Evolutionary conservation across 768 basidiomycete species (phyloP), one percentile per base, ranked within the genome.

Genomic region (Lanmaoa pseudosensibilis): DNA sequence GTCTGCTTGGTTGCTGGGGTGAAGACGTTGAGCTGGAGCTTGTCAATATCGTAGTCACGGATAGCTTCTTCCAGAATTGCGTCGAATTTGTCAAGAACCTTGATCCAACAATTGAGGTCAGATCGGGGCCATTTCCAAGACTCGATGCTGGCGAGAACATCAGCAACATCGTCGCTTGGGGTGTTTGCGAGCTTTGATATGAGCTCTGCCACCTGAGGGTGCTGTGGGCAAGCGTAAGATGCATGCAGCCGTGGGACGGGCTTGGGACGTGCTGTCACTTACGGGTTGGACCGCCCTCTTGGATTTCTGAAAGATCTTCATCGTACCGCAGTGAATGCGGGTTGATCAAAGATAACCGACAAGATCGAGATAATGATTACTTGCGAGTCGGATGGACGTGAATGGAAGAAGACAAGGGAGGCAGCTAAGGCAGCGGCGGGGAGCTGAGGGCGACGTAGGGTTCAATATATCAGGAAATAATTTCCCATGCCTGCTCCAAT

Each of bases 61-160:
- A 97, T 89, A 62, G 87, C 78, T 39, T 84, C 85, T 67, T 90
- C 94, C 63, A 98, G 81, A 61, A 97, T 85, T 56, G 78, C 77
- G 76, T 99, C 97, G 70, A 99, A 94, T 70, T 90, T 90, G 81
- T 99, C 96, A 46, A 99, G 84, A 55, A 95, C 92, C 69, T 88
- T 87, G 71, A 93, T 86, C 97, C 97, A 99, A 54, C 90, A 86
- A 75, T 97, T 94, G 58, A 99, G 82, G 78, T 99, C 97, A 54
- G 94, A 94, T 59, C 97, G 84, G 36, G 94, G 92, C 88, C 92
- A 98, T 70, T 83, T 87, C 97, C 97, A 99, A 5, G 79, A 71
- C 63, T 88, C 83, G 66, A 95, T 86, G 57, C 81, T 73, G 33
- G 80, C 73, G 55, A 98, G 79, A 55, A 87, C 78, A 48, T 82